Base-by-base conservation (phyloP, 2,329 filamentous ascomycete species). In the Colletotrichum melonis region DNA sequence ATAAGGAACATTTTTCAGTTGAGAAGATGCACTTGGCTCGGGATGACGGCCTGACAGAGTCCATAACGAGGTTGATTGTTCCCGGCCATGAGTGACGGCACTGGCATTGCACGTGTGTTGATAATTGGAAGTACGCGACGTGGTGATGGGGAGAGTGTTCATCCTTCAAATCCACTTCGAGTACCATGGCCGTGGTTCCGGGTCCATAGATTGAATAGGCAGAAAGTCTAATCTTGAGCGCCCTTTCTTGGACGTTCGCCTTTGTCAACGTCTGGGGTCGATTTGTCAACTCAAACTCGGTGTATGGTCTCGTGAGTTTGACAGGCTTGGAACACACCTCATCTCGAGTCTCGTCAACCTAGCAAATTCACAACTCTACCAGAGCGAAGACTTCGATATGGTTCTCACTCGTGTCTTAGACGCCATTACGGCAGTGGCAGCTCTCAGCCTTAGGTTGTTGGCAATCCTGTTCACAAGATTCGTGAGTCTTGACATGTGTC, bases 391-490 rank as follows among this genome's bases (percentile, higher is more conserved):
- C 46, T 24, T 12, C 16, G 3, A 2, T 0, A 72, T 72, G 69
- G 66, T 32, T 2, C 3, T 57, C 4, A 14, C 38, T 1, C 46
- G 32, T 4, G 42, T 72, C 12, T 22, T 72, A 3, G 59, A 72
- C 24, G 66, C 69, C 42, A 28, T 69, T 4, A 32, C 35, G n/a
- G 69, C 65, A 5, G 55, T 38, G 3, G 49, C 69, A 12, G 69
- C 69, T 3, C 38, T 72, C 1, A 69, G 38, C 5, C 30, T 69
- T 1, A 59, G 69, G 2, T 19, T 26, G 11, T 56, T 58, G 4
- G n/a, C 66, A 14, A 22, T 72, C 1, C 8, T 72, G 1, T 72
- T 72, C 30, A 72, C 69, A 0, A 58, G 66, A 72, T 69, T 64
- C 19, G 69, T 69, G n/a, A 9, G 63, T 42, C 12, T n/a, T 12